A percentile compares a stretch with the other conserved stretches of the same genome.
Conservation (phyloP, 768 basidiomycete species). For the Russula virescens region DNA sequence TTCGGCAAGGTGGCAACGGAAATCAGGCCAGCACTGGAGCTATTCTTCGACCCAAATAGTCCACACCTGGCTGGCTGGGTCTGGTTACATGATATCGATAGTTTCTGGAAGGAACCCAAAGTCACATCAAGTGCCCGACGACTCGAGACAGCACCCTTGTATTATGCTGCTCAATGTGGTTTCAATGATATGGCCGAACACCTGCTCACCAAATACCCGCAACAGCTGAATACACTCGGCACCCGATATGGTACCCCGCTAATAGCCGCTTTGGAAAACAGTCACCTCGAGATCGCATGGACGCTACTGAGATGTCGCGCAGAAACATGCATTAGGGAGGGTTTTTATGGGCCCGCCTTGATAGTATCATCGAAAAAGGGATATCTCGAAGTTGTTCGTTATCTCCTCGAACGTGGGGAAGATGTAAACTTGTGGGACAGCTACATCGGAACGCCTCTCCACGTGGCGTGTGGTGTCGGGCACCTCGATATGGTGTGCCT, state of each 20-base stretch:
- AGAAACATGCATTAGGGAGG: not conserved
- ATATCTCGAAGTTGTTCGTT: not conserved
- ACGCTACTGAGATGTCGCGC: not conserved
- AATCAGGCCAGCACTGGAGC: not conserved
- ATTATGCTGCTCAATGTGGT: slow-evolving; percentile 11
- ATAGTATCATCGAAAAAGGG: slow-evolving; percentile 11
- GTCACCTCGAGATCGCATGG: slow-evolving; percentile 7
- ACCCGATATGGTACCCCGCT: slow-evolving; percentile 7
- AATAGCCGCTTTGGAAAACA: slow-evolving; percentile 12
- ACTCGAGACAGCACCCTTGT: not conserved
- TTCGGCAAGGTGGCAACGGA: slow-evolving; percentile 5
- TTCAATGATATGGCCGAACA: not conserved
- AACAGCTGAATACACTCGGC: slow-evolving; percentile 5
- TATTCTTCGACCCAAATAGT: slow-evolving; percentile 4
- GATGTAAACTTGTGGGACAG: slow-evolving; percentile 8
- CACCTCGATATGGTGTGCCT: not conserved
- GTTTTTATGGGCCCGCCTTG: slow-evolving; percentile 5
- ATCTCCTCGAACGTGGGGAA: slow-evolving; percentile 7
- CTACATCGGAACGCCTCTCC: slow-evolving; percentile 6
- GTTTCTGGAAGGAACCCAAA: slow-evolving; percentile 1
- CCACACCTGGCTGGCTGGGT: slow-evolving; percentile 16
- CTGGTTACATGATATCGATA: slow-evolving; percentile 11
- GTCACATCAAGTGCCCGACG: not conserved
- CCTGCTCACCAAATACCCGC: slow-evolving; percentile 1
- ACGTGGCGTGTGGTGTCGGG: slow-evolving; percentile 8